A percentile compares a stretch with the other conserved stretches of the same genome.
phyloP scores from a whole-genome alignment of 2,329 filamentous ascomycete genomes.

The Delphinella strobiligena region DNA sequence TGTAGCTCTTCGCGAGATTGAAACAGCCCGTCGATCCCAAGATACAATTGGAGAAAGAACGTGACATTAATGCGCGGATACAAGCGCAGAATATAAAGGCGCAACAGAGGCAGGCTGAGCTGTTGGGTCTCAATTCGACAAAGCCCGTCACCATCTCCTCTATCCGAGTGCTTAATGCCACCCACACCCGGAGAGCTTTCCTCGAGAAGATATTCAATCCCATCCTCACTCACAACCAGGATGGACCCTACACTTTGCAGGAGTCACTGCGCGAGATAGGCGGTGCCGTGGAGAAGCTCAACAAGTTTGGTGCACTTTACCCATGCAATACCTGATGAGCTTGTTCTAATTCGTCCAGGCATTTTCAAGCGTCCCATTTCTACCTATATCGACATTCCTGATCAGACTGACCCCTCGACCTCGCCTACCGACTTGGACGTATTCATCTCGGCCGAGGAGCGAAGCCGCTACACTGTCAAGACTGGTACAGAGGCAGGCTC shows the following conservation, averaged over 20 bases:
- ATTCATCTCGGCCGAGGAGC: conserved; percentile 65
- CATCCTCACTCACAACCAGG: conserved; percentile 55
- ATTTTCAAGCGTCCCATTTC: conserved; percentile 78
- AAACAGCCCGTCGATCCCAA: conserved; percentile 47
- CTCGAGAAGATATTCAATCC: conserved; percentile 72
- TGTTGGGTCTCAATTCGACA: conserved; percentile 70
- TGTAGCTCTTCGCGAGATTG: conserved; percentile 48
- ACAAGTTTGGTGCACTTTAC: conserved; percentile 64
- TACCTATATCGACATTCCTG: conserved; percentile 69
- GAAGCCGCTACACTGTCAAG: conserved; percentile 74
- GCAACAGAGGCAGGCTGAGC: conserved; percentile 50
- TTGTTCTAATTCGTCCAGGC: conserved; percentile 49
- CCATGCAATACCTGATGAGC: conserved; percentile 8
- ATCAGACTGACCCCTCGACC: conserved; percentile 54
- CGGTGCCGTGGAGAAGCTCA: conserved; percentile 59
- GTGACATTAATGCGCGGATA: conserved; percentile 47
- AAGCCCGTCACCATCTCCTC: conserved; percentile 81
- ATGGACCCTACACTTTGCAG: conserved; percentile 61
- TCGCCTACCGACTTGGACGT: conserved; percentile 71
- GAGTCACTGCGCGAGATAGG: conserved; percentile 67
- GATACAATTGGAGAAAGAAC: conserved; percentile 46
- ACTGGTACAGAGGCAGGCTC: conserved; percentile 92
- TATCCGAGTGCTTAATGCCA: conserved; percentile 70
- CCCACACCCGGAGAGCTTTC: conserved; percentile 72
- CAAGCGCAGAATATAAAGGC: conserved; percentile 48